Base-by-base conservation (phyloP, 441 rosid genomes). In the Adansonia madagascariensis region DNA sequence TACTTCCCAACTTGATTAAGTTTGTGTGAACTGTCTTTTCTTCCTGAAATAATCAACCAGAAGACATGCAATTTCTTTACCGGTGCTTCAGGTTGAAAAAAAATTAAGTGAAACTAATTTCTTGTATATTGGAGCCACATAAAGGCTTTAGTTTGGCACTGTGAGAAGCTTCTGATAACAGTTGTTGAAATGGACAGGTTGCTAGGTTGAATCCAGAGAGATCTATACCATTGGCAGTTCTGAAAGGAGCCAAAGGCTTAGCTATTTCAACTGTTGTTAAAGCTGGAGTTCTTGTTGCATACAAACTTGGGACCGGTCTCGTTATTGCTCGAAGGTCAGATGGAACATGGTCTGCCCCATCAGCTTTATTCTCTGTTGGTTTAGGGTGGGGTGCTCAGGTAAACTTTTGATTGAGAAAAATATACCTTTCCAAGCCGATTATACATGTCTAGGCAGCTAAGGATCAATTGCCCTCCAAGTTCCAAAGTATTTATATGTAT, bases 341-440 rank as follows among this genome's bases (percentile, higher is more conserved):
- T 79, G 97, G 99, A 73, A 89, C 98, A 64, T 96, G 98, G 99
- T 96, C 98, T 80, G 98, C 99, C 75, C 99, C 99, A 49, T 94
- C 98, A 59, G 97, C 98, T 8, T 84, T 96, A 79, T 73, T 87
- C 18, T 96, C 97, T 6, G 88, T 72, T 72, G 98, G 99, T 75
- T 80, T 96, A 68, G 98, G 98, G 70, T 96, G 99, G 98, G 99
- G 99, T 81, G 98, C 99, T 78, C 98, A 94, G 98, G 99, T 94
- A 78, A 82, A 60, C 47, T 60, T 72, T 53, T 6, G 27, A 43
- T 65, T 49, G 62, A 11, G 49, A 62, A 20, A 46, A 27, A 22
- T n/a, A 10, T 53, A 31, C 47, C 27, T 31, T 1, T 5, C 2
- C 49, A 1, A 52, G 47, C 47, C 7, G 60, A 71, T 8, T 31